Conservation (phyloP, 345 rosid species). For the Rhizophora apiculata region DNA sequence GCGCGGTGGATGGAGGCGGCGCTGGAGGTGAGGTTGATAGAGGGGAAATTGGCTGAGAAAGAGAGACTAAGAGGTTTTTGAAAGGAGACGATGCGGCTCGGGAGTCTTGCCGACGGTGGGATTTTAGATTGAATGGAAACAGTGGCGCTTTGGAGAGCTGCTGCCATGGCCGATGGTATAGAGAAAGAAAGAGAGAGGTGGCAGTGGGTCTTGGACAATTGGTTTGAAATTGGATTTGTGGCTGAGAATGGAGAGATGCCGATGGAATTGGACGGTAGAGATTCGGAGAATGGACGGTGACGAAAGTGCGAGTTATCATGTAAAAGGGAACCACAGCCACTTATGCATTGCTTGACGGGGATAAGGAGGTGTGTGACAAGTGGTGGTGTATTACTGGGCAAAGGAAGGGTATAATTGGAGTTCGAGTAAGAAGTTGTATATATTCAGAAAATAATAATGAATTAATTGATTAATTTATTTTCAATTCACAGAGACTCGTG, state of each 20-base stretch:
- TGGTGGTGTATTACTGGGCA: neutral
- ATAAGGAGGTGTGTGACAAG: slow-evolving; percentile 12
- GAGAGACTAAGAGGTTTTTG: slow-evolving; percentile 43
- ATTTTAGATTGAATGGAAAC: slow-evolving; percentile 54
- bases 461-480: no score
- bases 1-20: slow-evolving; percentile 18
- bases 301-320: slow-evolving; percentile 17
- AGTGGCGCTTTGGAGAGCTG: slow-evolving; percentile 51
- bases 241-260: neutral
- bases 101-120: slow-evolving; percentile 37
- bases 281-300: slow-evolving; percentile 11
- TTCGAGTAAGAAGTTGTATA: no score
- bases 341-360: neutral
- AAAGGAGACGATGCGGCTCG: slow-evolving; percentile 18
- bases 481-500: no score
- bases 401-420: no score
- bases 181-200: neutral
- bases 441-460: no score
- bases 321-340: slow-evolving; percentile 11
- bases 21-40: slow-evolving; percentile 11
- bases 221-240: neutral
- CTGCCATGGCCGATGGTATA: slow-evolving; percentile 46
- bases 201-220: neutral
- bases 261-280: slow-evolving; percentile 4
- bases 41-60: slow-evolving; percentile 39